Evolutionary conservation across 2,329 filamentous ascomycete species (phyloP).

Genomic region (Colletotrichum echinochloae): DNA sequence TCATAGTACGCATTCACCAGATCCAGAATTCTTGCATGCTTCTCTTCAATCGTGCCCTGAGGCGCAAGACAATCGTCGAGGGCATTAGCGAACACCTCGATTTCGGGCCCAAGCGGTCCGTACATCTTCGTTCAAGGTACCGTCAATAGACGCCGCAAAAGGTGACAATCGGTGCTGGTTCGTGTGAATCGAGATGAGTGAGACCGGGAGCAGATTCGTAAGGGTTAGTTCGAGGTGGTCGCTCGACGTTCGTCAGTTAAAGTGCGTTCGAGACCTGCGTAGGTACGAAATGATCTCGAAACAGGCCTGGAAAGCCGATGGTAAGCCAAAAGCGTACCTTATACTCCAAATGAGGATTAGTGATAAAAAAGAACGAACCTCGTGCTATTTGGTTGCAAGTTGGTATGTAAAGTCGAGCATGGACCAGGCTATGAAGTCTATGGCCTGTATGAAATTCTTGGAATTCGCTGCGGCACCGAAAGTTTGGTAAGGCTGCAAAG

Average conservation of each 20-base stretch:
- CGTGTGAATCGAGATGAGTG: not conserved
- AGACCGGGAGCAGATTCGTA: not conserved
- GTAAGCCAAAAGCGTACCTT: not conserved
- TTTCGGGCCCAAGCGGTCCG: conserved; percentile 72
- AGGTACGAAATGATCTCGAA: not conserved
- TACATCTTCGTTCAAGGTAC: conserved; percentile 19
- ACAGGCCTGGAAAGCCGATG: not conserved
- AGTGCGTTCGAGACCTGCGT: not conserved
- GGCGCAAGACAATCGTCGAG: conserved; percentile 79
- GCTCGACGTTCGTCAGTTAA: not conserved
- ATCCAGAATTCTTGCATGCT: conserved; percentile 74
- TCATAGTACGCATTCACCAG: conserved; percentile 75
- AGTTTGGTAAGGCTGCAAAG: not conserved
- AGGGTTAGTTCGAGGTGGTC: not conserved
- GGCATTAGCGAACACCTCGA: conserved; percentile 86
- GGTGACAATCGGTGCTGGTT: not conserved
- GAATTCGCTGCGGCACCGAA: not conserved
- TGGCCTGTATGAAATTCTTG: not conserved
- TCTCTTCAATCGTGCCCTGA: conserved; percentile 62
- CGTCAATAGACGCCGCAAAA: not conserved
- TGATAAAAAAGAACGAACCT: not conserved
- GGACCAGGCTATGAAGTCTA: not conserved
- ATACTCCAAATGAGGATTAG: not conserved
- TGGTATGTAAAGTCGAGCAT: not conserved
- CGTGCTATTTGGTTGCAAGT: not conserved